A percentile compares a stretch with the other conserved stretches of the same genome.
Evolutionary conservation across 1,284 basidiomycete species (phyloP).

Genomic region (Rhodotorula sp.): DNA sequence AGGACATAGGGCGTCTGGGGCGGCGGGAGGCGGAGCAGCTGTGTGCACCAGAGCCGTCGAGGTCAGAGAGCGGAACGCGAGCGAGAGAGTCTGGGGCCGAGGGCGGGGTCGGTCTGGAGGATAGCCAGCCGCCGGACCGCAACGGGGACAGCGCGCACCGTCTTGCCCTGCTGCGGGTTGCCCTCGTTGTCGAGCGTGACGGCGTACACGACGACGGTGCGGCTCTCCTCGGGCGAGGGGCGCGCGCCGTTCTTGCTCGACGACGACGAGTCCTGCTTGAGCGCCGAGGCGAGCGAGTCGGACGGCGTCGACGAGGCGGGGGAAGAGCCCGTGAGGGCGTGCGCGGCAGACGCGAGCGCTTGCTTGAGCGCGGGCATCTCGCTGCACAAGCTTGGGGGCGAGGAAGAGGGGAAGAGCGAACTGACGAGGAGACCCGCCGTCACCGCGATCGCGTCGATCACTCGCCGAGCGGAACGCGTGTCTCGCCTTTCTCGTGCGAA

Average conservation of each 20-base stretch:
- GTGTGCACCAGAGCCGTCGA: conserved; percentile 5
- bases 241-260: no score
- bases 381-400: neutral
- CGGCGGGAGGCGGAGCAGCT: conserved; percentile 94
- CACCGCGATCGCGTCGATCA: no score
- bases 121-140: neutral
- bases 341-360: neutral
- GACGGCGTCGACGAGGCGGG: neutral
- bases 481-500: no score
- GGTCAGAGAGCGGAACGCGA: neutral
- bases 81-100: neutral
- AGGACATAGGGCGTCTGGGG: conserved; percentile 85
- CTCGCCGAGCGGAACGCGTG: no score
- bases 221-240: neutral
- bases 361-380: neutral
- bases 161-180: conserved; percentile 77
- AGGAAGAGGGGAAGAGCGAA: neutral
- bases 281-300: conserved; percentile 6
- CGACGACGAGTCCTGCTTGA: neutral
- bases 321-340: neutral
- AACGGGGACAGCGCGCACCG: conserved; percentile 55
- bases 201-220: conserved; percentile 66
- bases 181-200: conserved; percentile 83
- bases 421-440: neutral
- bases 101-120: conserved; percentile 3